Evolutionary conservation across 1,284 basidiomycete species (phyloP), one percentile per base, ranked within the genome.

Genomic region (Ceratobasidium sp.): DNA sequence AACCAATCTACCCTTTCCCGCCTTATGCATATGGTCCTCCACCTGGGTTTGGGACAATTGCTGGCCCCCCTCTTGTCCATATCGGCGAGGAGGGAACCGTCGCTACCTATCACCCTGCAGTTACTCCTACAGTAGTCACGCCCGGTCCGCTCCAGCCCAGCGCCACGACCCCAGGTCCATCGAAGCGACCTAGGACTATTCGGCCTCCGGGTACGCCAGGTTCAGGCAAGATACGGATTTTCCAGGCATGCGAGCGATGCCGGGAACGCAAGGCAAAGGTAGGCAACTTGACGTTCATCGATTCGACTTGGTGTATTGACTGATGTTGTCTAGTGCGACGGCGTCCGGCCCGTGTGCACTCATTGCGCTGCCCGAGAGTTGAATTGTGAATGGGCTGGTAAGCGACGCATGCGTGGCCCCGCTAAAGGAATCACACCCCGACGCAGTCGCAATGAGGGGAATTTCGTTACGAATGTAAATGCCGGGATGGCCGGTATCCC

Each of bases 371-470:
- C 66, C 23, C 66, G 66, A 23, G 66, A 70, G 23, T 30, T 70
- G 21, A 58, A 47, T 55, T 70, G 66, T n/a, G 66, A 70, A 70
- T 70, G 66, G 66, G 66, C 66, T 41, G 66, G 49, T 30, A 70
- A 70, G 30, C 66, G 66, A 11, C 66, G 66, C 18, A 70, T 70
- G 66, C 66, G 66, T 30, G 66, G 66, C 18, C 66, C 66, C 44
- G 66, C 66, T 18, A 70, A 70, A 44, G 66, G 66, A 4, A 70
- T 70, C 41, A 70, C 66, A 14, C 66, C 66, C 14, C 38, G 55
- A 11, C 52, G 66, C 18, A 58, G 23, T 30, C 66, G 66, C n/a
- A n/a, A 38, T 18, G 66, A 70, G 55, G 18, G n/a, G n/a, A 49
- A 43, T 23, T 70, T 58, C 38, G 23, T 21, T 21, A 30, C 38